Evolutionary conservation across 2,329 filamentous ascomycete species (phyloP).

Genomic region (Penicillium hesseltinei): DNA sequence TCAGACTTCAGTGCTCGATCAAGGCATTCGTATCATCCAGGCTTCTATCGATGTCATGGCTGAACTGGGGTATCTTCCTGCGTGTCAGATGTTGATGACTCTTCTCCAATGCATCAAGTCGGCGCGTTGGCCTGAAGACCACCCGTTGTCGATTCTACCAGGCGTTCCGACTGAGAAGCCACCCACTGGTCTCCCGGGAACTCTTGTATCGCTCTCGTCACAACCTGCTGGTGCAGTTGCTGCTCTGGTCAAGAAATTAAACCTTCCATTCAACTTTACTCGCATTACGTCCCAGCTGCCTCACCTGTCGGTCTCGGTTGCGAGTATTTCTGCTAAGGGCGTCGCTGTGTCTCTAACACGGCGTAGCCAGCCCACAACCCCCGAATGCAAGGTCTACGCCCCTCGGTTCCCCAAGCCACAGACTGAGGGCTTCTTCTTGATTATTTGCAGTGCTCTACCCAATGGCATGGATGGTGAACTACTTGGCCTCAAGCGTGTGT

Average conservation of each 20-base stretch:
- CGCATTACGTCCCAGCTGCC: slow-evolving; percentile 68
- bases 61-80: slow-evolving; percentile 78
- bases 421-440: slow-evolving; percentile 86
- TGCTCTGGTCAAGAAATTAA: slow-evolving; percentile 30
- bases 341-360: slow-evolving; percentile 61
- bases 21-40: slow-evolving; percentile 94
- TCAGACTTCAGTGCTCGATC: slow-evolving; percentile 82
- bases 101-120: slow-evolving; percentile 91
- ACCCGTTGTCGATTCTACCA: slow-evolving; percentile 75
- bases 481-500: slow-evolving; percentile 79
- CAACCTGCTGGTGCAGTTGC: slow-evolving; percentile 28
- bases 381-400: slow-evolving; percentile 75
- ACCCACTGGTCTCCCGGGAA: slow-evolving; percentile 27
- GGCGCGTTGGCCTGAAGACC: slow-evolving; percentile 84
- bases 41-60: slow-evolving; percentile 91
- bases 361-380: slow-evolving; percentile 62
- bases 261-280: slow-evolving; percentile 41
- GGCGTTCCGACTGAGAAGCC: slow-evolving; percentile 52
- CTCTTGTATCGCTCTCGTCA: slow-evolving; percentile 33
- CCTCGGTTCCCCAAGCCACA: slow-evolving; percentile 92
- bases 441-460: slow-evolving; percentile 56
- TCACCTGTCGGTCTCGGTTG: slow-evolving; percentile 61
- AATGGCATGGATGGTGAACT: slow-evolving; percentile 66
- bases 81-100: slow-evolving; percentile 75
- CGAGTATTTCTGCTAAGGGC: slow-evolving; percentile 60